Evolutionary conservation across 73 alveolate species (phyloP).

Genomic region (Symbiodinium pilosum): DNA sequence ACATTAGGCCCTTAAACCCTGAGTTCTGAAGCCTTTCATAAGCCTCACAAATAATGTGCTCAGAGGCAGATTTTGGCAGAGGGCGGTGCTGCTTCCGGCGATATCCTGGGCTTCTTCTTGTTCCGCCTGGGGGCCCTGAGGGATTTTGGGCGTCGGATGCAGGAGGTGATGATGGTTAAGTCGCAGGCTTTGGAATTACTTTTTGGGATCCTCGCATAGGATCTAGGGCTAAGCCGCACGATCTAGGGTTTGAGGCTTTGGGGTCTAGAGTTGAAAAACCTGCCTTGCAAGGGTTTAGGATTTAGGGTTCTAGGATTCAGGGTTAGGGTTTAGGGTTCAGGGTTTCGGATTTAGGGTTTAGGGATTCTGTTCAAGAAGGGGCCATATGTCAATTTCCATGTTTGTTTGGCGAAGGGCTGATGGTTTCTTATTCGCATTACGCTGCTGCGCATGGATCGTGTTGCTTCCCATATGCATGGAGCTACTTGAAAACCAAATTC

Average conservation of each 20-base stretch:
- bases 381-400: not conserved
- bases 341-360: not conserved
- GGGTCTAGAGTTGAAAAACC: not conserved
- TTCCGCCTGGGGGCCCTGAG: conserved; percentile 23
- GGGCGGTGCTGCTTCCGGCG: conserved; percentile 81
- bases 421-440: too few relatives aligned
- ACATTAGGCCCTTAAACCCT: not conserved
- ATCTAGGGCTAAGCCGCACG: not conserved
- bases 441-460: too few relatives aligned
- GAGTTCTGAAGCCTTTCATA: not conserved
- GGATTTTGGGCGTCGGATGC: too few relatives aligned
- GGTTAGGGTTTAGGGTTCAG: not conserved
- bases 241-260: not conserved
- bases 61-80: conserved; percentile 71
- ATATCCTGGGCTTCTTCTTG: conserved; percentile 89
- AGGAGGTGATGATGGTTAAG: too few relatives aligned
- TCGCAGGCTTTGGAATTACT: not conserved
- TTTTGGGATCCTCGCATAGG: not conserved
- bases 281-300: not conserved
- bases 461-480: too few relatives aligned
- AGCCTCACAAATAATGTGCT: not conserved
- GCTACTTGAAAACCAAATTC: too few relatives aligned
- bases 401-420: not conserved
- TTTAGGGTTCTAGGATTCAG: not conserved
- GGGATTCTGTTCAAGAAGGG: not conserved